Conservation (phyloP, 257 asterid genomes). For the Nicotiana paniculata region DNA sequence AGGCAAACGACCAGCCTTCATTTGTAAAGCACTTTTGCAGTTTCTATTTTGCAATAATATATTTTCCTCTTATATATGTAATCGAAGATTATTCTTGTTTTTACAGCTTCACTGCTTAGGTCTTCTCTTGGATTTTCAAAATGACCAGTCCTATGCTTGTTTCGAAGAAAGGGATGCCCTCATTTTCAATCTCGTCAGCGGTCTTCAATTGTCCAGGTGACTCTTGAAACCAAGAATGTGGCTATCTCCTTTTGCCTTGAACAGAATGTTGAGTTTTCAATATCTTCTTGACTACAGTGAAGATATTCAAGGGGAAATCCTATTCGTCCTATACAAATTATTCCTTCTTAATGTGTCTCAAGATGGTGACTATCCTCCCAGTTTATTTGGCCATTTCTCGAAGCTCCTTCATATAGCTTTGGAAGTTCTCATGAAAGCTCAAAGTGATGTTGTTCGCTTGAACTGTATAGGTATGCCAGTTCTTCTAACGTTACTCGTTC, state of each 20-base stretch:
- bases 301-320: slow-evolving; percentile 85
- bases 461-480: slow-evolving; percentile 68
- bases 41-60: background rate
- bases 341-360: slow-evolving; percentile 43
- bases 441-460: slow-evolving; percentile 79
- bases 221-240: slow-evolving; percentile 13
- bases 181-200: slow-evolving; percentile 64
- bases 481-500: slow-evolving; percentile 5
- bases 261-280: background rate
- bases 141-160: slow-evolving; percentile 37
- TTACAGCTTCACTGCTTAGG: slow-evolving; percentile 95
- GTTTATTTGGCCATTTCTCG: slow-evolving; percentile 44
- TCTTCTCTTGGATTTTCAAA: slow-evolving; percentile 60
- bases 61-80: background rate
- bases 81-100: background rate
- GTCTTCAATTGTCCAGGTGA: slow-evolving; percentile 89
- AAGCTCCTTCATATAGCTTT: slow-evolving; percentile 61
- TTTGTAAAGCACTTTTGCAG: background rate
- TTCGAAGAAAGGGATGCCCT: slow-evolving; percentile 59
- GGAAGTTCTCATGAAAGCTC: slow-evolving; percentile 75
- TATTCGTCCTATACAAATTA: slow-evolving; percentile 65
- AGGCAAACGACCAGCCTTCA: background rate
- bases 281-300: slow-evolving; percentile 48
- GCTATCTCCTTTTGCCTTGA: slow-evolving; percentile 9
- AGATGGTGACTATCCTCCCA: slow-evolving; percentile 39